phyloP scores from a whole-genome alignment of 2,329 filamentous ascomycete genomes.

The Botrytis elliptica region DNA sequence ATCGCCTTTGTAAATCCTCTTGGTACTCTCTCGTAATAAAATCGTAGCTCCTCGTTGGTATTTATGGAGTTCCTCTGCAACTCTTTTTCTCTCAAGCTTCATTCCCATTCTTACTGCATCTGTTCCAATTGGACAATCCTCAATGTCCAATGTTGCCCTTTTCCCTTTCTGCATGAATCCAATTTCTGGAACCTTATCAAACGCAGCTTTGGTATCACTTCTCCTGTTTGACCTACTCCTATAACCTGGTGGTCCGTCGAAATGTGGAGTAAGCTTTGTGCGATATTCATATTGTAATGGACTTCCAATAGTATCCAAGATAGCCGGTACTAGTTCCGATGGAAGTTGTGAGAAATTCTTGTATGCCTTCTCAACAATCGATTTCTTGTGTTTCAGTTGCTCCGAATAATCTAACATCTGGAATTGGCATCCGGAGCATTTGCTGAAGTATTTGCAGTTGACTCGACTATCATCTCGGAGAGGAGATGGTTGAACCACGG shows the following conservation, averaged over 20 bases:
- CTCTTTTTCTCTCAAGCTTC: conserved; percentile 72
- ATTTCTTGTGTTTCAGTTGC: conserved; percentile 80
- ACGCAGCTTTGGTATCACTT: conserved; percentile 55
- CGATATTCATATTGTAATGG: conserved; percentile 91
- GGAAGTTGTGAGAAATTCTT: conserved; percentile 84
- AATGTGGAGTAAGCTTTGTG: conserved; percentile 96
- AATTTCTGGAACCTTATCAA: conserved; percentile 70
- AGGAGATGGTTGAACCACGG: conserved; percentile 69
- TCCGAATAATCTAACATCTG: conserved; percentile 92
- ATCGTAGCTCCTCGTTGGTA: conserved; percentile 86
- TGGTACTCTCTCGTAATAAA: conserved; percentile 81
- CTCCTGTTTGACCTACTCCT: conserved; percentile 47
- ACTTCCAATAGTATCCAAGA: conserved; percentile 84
- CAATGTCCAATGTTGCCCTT: conserved; percentile 81
- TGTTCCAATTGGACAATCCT: conserved; percentile 95
- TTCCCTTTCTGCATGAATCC: conserved; percentile 90
- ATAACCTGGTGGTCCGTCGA: conserved; percentile 68
- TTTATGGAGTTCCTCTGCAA: conserved; percentile 65
- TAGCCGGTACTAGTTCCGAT: conserved; percentile 68
- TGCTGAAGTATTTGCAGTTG: conserved; percentile 80
- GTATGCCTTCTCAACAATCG: conserved; percentile 88
- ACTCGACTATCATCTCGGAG: conserved; percentile 75
- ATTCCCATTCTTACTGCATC: conserved; percentile 79
- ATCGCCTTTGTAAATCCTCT: conserved; percentile 56
- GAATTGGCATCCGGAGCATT: conserved; percentile 91